Conservation (phyloP, 768 basidiomycete species). For the Kondoa subrosea region DNA sequence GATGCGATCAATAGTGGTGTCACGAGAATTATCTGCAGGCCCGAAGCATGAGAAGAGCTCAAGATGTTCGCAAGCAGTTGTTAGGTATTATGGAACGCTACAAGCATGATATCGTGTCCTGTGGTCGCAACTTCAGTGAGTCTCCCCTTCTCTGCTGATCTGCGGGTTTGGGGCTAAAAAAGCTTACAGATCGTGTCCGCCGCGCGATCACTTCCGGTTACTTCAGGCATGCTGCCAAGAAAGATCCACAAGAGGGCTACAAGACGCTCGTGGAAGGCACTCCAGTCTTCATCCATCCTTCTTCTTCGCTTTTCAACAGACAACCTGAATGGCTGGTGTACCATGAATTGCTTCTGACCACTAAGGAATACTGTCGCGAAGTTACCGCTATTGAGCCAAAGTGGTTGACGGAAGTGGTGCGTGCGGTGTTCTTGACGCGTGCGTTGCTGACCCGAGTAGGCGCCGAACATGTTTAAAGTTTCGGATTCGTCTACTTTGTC, state of each 20-base stretch:
- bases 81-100: conserved; percentile 97
- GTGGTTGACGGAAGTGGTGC: conserved; percentile 36
- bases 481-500: conserved; percentile 96
- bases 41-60: conserved; percentile 86
- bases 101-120: conserved; percentile 88
- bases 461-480: conserved; percentile 96
- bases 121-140: conserved; percentile 58
- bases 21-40: conserved; percentile 98
- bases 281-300: conserved; percentile 97
- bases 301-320: conserved; percentile 78
- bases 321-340: conserved; percentile 92
- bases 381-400: conserved; percentile 94
- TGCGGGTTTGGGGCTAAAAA: background rate
- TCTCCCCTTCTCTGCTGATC: background rate
- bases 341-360: conserved; percentile 88
- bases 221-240: conserved; percentile 97
- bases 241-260: conserved; percentile 71
- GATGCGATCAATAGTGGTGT: conserved; percentile 47
- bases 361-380: conserved; percentile 71
- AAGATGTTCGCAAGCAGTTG: conserved; percentile 93
- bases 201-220: conserved; percentile 93
- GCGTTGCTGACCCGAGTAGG: conserved; percentile 68
- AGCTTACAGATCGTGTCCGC: conserved; percentile 47
- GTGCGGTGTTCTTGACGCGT: background rate
- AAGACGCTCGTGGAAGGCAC: conserved; percentile 94